Base-by-base conservation (phyloP, 257 asterid species). In the Parsonsia alboflavescens region DNA sequence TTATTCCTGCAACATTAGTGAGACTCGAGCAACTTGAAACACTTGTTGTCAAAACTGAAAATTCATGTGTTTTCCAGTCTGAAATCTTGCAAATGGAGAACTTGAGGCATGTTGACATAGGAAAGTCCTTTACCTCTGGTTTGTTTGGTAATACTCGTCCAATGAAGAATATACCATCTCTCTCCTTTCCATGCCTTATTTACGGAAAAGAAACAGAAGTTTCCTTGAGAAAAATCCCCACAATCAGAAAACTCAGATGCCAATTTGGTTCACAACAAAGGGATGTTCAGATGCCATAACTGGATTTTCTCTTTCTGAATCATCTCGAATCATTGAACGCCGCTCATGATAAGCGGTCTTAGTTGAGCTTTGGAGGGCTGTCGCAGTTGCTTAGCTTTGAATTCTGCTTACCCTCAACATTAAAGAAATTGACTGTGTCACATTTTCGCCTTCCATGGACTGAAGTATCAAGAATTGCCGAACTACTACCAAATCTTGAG, bases 371-470 rank as follows among this genome's bases (percentile, higher is more conserved):
- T 33, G 39, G 39, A 33, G 39, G 39, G 39, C 39, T 3, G 39
- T 33, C 39, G 39, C 1, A 3, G 39, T 33, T 33, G 39, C 39
- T 33, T 33, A 48, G 54, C 21, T 21, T 56, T 72, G 41, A 44
- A 24, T 68, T 74, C 33, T 48, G 0, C 21, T 49, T 74, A 4
- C 77, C 77, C 21, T 30, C 42, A 4, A 63, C 6, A 11, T 48
- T 74, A 12, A 74, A 22, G 77, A 74, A 74, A 50, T 30, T 74
- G 4, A 74, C 49, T 7, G 17, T 74, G 12, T 12, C 15, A 12
- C 12, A 13, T 11, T 64, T 74, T 7, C 21, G 50, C 2, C n/a
- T 64, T 21, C 52, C 72, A 4, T 74, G 77, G 77, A 21, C 33
- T 11, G 54, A 56, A 19, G 28, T 74, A 36, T 63, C 77, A 10